These are phyloP conservation scores for Fonticula alba DNA, from an alignment of 78 protist genomes.

Conservation along the genomic window DNA sequence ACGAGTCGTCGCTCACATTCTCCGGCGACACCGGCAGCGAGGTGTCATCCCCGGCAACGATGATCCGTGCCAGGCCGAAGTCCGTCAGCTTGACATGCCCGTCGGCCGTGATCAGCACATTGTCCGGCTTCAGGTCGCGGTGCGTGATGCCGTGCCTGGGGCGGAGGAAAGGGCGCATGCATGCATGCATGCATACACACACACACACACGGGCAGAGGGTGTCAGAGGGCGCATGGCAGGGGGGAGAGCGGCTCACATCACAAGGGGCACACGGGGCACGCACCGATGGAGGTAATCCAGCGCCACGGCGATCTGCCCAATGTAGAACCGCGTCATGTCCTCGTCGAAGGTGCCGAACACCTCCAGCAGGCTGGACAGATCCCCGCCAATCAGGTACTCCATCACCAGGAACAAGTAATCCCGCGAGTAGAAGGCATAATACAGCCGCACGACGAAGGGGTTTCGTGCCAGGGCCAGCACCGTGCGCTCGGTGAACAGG, in stretches of 20 bases:
- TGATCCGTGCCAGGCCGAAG: slow-evolving; percentile 71
- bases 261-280: not conserved
- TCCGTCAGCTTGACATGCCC: slow-evolving; percentile 85
- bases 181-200: not conserved
- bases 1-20: too few relatives aligned
- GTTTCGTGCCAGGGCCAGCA: slow-evolving; percentile 13
- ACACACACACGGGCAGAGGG: not conserved
- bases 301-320: slow-evolving; percentile 16
- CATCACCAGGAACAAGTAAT: slow-evolving; percentile 29
- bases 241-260: too few relatives aligned
- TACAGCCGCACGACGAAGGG: slow-evolving; percentile 29
- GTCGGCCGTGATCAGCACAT: slow-evolving; percentile 40
- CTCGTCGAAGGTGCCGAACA: slow-evolving; percentile 15
- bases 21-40: too few relatives aligned
- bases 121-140: slow-evolving; percentile 68
- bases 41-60: slow-evolving; percentile 21
- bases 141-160: slow-evolving; percentile 17
- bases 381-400: slow-evolving; percentile 41
- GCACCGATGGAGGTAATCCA: slow-evolving; percentile 21
- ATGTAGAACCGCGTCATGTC: slow-evolving; percentile 13
- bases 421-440: slow-evolving; percentile 22
- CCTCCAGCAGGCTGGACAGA: slow-evolving; percentile 1
- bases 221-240: not conserved
- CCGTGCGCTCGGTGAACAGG: slow-evolving; percentile 33
- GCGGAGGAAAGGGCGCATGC: not conserved